A percentile compares a stretch with the other conserved stretches of the same genome.
These are phyloP conservation scores for Fusarium mangiferae DNA, from an alignment of 2,329 filamentous ascomycete genomes.

Conservation along the genomic window DNA sequence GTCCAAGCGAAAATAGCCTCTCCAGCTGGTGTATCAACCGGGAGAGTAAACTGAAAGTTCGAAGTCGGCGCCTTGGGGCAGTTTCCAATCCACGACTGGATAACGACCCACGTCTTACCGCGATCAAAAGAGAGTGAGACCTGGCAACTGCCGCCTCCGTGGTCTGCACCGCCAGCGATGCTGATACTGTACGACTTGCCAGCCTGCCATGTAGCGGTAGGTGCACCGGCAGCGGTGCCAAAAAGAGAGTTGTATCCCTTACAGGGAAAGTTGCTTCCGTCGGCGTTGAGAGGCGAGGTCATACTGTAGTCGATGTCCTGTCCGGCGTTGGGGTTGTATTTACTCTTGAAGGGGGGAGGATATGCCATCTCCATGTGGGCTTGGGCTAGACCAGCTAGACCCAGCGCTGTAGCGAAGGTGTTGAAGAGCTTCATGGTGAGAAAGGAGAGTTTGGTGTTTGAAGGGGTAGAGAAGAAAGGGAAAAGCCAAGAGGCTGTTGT, in stretches of 20 bases:
- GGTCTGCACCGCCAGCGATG: constrained; percentile 68
- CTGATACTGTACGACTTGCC: constrained; percentile 72
- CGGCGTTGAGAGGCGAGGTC: constrained; percentile 69
- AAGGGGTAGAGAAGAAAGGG: neutral
- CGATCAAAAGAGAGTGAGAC: constrained; percentile 78
- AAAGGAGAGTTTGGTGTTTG: neutral
- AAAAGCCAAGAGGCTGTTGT: neutral
- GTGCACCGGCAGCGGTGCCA: constrained; percentile 58
- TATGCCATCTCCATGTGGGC: constrained; percentile 66
- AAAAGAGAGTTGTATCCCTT: constrained; percentile 68
- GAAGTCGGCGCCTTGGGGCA: constrained; percentile 57
- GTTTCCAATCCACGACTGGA: constrained; percentile 65
- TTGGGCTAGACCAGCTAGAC: constrained; percentile 54
- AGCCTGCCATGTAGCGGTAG: constrained; percentile 69
- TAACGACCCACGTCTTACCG: constrained; percentile 74
- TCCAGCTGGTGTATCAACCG: constrained; percentile 52
- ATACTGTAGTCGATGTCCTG: constrained; percentile 75
- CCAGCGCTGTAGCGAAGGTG: constrained; percentile 51
- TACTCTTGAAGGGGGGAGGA: constrained; percentile 63
- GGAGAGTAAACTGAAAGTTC: constrained; percentile 73
- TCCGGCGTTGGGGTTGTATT: constrained; percentile 58
- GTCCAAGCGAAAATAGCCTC: constrained; percentile 80
- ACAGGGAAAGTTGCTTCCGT: constrained; percentile 78
- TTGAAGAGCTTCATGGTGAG: constrained; percentile 22
- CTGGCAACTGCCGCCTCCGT: constrained; percentile 80